phyloP scores from a whole-genome alignment of 2,329 filamentous ascomycete species.

The Hymenoscyphus infarciens region DNA sequence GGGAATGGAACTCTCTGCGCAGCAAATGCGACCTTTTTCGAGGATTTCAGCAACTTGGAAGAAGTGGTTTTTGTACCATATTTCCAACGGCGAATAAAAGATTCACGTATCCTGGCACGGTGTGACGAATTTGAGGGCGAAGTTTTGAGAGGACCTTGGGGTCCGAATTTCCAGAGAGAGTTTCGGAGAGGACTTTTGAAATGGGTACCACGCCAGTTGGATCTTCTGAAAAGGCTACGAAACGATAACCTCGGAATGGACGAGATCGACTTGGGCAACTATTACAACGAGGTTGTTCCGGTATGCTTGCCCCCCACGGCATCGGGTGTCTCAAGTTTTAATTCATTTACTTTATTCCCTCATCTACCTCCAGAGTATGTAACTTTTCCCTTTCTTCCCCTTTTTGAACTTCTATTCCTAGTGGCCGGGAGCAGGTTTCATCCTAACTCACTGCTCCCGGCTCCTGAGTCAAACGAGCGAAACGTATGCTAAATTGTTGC shows the following conservation, averaged over 20 bases:
- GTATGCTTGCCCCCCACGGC: background rate
- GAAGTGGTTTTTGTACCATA: background rate
- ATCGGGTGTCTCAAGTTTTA: no score
- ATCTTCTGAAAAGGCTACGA: background rate
- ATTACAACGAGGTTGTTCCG: background rate
- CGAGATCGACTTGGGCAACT: no score
- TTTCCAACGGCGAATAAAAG: background rate
- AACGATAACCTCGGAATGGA: background rate
- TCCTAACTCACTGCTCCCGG: no score
- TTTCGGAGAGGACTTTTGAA: background rate
- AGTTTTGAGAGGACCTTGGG: background rate
- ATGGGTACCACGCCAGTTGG: background rate
- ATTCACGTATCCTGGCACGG: background rate
- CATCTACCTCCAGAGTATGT: background rate
- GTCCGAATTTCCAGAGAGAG: background rate
- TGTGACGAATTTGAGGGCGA: background rate
- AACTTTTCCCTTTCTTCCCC: no score
- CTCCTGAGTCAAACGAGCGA: no score
- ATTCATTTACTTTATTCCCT: background rate
- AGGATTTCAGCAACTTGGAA: background rate
- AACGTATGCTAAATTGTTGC: no score
- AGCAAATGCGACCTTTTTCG: background rate
- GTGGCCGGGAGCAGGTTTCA: no score
- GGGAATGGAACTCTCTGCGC: background rate
- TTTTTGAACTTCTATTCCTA: no score